Evolutionary conservation across 352 stramenopile species (phyloP).

Genomic region (Globisporangium yorkense): DNA sequence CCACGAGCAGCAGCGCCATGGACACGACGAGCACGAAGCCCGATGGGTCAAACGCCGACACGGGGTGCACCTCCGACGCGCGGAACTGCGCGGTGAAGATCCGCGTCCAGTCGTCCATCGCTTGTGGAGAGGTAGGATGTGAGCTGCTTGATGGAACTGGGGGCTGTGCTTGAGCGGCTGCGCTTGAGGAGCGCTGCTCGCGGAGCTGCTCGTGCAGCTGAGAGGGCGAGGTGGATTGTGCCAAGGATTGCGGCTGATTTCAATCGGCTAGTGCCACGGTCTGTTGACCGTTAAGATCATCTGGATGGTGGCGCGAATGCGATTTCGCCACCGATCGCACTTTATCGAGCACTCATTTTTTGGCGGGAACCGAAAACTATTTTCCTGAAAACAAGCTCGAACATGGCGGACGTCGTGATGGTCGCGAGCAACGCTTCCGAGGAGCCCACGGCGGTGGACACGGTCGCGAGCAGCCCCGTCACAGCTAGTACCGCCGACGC

Average conservation of each 20-base stretch:
- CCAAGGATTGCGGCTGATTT: too few species aligned
- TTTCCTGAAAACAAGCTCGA: not conserved
- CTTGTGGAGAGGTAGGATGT: not conserved
- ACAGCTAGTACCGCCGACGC: not conserved
- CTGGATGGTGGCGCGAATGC: too few species aligned
- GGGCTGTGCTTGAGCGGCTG: too few species aligned
- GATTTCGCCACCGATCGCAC: too few species aligned
- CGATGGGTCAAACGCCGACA: conserved; percentile 82
- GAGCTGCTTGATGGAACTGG: not conserved
- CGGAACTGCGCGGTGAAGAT: conserved; percentile 85
- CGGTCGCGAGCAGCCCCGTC: too few species aligned
- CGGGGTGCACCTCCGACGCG: conserved; percentile 72
- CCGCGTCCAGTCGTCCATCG: conserved; percentile 61
- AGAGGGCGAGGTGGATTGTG: too few species aligned
- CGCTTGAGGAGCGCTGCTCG: too few species aligned
- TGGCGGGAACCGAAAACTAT: not conserved
- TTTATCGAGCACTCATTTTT: not conserved
- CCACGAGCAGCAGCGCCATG: conserved; percentile 58
- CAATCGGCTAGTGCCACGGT: too few species aligned
- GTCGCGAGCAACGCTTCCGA: too few species aligned
- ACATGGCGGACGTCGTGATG: not conserved
- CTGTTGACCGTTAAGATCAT: too few species aligned
- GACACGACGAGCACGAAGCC: conserved; percentile 81
- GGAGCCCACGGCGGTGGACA: not conserved
- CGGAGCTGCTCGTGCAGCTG: too few species aligned